These are phyloP conservation scores for Chytriomyces hyalinus DNA, from an alignment of 192 early-diverging fungal species.

Conservation along the genomic window DNA sequence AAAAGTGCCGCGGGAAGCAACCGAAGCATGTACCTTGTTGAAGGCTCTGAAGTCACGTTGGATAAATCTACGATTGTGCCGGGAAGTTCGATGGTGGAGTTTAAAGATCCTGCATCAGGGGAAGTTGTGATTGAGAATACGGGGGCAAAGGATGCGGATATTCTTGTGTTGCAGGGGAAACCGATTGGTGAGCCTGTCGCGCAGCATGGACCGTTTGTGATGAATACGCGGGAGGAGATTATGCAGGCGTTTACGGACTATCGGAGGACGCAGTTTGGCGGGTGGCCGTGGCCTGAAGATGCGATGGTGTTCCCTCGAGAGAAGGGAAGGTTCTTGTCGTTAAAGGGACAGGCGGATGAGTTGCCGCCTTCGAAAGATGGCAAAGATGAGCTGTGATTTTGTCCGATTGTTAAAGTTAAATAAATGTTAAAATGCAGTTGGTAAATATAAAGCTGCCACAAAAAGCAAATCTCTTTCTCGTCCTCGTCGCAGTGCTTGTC, in stretches of 20 bases:
- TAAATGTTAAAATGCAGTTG: no score
- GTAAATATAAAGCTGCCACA: no score
- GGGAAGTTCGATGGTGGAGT: background rate
- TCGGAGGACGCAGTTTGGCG: constrained; percentile 34
- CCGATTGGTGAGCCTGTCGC: constrained; percentile 61
- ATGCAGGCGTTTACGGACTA: constrained; percentile 30
- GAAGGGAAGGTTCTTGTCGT: constrained; percentile 20
- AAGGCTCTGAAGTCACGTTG: constrained; percentile 10
- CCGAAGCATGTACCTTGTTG: constrained; percentile 2
- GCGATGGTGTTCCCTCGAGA: constrained; percentile 18
- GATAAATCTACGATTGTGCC: constrained; percentile 2
- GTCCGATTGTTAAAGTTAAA: no score
- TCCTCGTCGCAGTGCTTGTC: no score
- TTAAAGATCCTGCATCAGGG: background rate
- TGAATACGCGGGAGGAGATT: constrained; percentile 62
- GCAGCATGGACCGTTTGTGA: constrained; percentile 65
- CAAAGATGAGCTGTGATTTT: background rate
- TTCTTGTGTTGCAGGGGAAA: constrained; percentile 62
- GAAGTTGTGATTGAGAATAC: background rate
- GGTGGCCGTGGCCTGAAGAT: constrained; percentile 35
- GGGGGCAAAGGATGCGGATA: constrained; percentile 22
- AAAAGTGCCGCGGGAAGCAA: background rate
- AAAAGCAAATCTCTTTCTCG: no score
- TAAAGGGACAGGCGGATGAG: constrained; percentile 4
- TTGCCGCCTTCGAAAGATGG: background rate